Conservation (phyloP, 2,329 filamentous ascomycete genomes). For the Talaromyces atroroseus region DNA sequence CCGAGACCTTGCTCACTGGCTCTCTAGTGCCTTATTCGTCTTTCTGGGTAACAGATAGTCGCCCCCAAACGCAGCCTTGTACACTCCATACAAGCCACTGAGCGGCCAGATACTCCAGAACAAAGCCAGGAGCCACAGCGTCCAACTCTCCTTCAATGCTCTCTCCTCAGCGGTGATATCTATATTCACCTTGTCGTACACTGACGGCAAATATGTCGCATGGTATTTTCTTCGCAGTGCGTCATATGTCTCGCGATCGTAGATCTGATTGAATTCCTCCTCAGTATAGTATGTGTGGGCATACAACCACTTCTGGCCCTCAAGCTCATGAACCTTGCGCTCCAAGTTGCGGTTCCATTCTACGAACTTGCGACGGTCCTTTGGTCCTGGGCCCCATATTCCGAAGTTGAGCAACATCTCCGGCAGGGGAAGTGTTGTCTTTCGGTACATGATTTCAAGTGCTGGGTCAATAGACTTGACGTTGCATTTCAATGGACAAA, state of each 20-base stretch:
- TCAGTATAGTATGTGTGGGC: constrained; percentile 79
- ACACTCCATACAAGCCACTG: not conserved
- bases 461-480: not conserved
- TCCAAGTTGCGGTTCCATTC: constrained; percentile 50
- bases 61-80: not conserved
- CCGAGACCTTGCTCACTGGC: too few relatives aligned
- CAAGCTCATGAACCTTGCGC: constrained; percentile 53
- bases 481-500: not conserved
- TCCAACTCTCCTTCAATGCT: not conserved
- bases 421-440: constrained; percentile 46
- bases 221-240: constrained; percentile 33
- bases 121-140: not conserved
- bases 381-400: constrained; percentile 72
- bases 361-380: constrained; percentile 53
- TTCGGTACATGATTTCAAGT: constrained; percentile 25
- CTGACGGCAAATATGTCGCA: constrained; percentile 27
- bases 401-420: constrained; percentile 51
- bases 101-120: constrained; percentile 1
- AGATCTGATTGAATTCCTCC: constrained; percentile 40
- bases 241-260: constrained; percentile 34
- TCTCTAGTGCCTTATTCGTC: too few relatives aligned
- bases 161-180: not conserved
- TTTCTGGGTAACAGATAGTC: not conserved
- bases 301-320: constrained; percentile 81
- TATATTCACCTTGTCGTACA: constrained; percentile 31